These are phyloP conservation scores for Magnusiomyces tetraspermus DNA, from an alignment of 1,139 yeast species.

Conservation along the genomic window DNA sequence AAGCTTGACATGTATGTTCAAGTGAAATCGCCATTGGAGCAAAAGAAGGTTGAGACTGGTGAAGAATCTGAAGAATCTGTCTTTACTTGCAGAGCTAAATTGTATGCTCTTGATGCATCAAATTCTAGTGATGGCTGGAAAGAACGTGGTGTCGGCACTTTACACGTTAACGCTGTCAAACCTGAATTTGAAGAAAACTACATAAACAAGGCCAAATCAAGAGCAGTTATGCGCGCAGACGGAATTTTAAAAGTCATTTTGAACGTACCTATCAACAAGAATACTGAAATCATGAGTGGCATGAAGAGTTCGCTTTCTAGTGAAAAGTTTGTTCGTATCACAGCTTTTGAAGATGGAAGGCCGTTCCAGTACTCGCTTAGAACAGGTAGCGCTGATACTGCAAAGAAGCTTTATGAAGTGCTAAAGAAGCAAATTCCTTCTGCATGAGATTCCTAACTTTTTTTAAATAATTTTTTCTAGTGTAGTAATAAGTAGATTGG, in stretches of 20 bases:
- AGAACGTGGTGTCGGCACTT: constrained; percentile 83
- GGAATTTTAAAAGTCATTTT: constrained; percentile 76
- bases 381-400: constrained; percentile 52
- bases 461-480: background rate
- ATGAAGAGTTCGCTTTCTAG: constrained; percentile 72
- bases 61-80: constrained; percentile 76
- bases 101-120: constrained; percentile 60
- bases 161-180: constrained; percentile 62
- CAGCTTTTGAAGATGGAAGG: constrained; percentile 46
- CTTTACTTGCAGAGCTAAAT: constrained; percentile 63
- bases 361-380: constrained; percentile 81
- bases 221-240: constrained; percentile 86
- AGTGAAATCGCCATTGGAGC: constrained; percentile 29
- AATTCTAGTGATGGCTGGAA: constrained; percentile 75
- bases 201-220: constrained; percentile 30
- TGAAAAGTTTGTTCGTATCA: constrained; percentile 71
- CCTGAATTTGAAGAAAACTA: constrained; percentile 20
- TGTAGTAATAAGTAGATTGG: too few species aligned
- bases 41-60: constrained; percentile 65
- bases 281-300: constrained; percentile 56
- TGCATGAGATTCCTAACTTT: background rate
- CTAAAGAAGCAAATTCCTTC: constrained; percentile 36
- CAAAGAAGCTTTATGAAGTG: constrained; percentile 48
- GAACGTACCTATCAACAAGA: constrained; percentile 54
- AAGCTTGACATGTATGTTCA: constrained; percentile 35